phyloP scores from a whole-genome alignment of 345 rosid species.

The Nasturtium officinale region DNA sequence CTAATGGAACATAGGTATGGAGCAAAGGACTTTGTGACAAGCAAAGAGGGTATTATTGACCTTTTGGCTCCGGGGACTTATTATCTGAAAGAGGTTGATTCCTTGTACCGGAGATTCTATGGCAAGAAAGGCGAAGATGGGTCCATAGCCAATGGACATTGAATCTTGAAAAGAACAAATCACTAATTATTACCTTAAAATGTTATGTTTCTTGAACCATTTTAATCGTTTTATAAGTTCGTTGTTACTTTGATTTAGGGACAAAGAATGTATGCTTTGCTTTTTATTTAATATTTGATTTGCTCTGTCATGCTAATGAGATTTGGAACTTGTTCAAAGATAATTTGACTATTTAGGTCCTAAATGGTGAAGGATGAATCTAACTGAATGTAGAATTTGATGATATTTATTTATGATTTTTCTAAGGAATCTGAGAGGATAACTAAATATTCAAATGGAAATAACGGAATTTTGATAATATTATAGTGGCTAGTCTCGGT shows the following conservation, averaged over 20 bases:
- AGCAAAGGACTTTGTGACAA: slow-evolving; percentile 93
- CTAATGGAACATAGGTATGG: slow-evolving; percentile 98
- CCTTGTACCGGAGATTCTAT: slow-evolving; percentile 91
- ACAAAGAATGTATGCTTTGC: slow-evolving; percentile 21
- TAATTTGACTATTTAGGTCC: neutral
- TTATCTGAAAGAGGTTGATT: slow-evolving; percentile 92
- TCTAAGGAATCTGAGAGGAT: no score
- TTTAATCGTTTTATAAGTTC: slow-evolving; percentile 30
- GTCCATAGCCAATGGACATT: slow-evolving; percentile 70
- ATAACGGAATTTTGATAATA: no score
- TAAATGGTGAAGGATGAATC: no score
- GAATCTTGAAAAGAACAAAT: slow-evolving; percentile 26
- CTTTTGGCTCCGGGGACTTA: slow-evolving; percentile 86
- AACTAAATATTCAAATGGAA: no score
- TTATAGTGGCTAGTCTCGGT: no score
- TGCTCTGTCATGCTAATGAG: slow-evolving; percentile 1
- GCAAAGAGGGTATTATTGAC: slow-evolving; percentile 67
- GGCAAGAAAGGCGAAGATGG: slow-evolving; percentile 69
- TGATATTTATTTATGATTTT: no score
- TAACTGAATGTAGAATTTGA: no score
- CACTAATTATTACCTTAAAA: slow-evolving; percentile 13
- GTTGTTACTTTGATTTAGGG: slow-evolving; percentile 31
- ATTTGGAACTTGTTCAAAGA: neutral
- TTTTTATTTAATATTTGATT: slow-evolving; percentile 37
- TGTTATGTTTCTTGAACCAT: slow-evolving; percentile 18